These are phyloP conservation scores for Zymoseptoria crescenta DNA, from an alignment of 2,329 filamentous ascomycete species.

Conservation along the genomic window DNA sequence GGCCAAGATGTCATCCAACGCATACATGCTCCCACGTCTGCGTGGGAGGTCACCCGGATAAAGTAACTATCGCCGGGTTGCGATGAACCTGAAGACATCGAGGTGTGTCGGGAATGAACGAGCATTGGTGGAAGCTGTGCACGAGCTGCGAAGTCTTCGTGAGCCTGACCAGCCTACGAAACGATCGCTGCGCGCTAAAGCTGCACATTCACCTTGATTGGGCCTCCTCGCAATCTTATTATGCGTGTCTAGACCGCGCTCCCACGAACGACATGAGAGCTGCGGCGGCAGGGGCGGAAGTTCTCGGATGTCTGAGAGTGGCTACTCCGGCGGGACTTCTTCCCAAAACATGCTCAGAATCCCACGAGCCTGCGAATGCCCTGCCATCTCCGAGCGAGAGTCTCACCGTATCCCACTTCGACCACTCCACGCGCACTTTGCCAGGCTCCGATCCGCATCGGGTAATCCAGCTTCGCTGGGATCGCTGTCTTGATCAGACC, in stretches of 20 bases:
- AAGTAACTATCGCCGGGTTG: background rate
- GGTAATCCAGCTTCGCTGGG: constrained; percentile 72
- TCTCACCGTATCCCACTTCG: constrained; percentile 43
- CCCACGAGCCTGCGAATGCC: constrained; percentile 35
- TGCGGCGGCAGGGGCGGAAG: background rate
- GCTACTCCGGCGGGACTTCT: background rate
- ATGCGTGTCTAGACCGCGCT: background rate
- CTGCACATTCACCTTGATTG: background rate
- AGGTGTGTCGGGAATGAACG: background rate
- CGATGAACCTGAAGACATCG: background rate
- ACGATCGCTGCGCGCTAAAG: background rate
- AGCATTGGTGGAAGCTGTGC: background rate
- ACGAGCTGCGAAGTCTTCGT: background rate
- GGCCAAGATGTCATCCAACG: constrained; percentile 10
- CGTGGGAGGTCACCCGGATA: background rate
- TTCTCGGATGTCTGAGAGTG: background rate
- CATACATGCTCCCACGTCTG: background rate
- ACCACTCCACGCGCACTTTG: constrained; percentile 39
- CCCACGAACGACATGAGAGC: too few relatives aligned
- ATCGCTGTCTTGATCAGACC: constrained; percentile 61
- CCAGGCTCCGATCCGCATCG: constrained; percentile 47
- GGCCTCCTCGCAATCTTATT: background rate
- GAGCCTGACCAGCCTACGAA: background rate
- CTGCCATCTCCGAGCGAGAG: constrained; percentile 28
- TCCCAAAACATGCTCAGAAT: constrained; percentile 7